Percentiles rank a stretch among this genome's conserved stretches.
phyloP scores from a whole-genome alignment of 179 eudicot genomes.

The Drosera spatulata region DNA sequence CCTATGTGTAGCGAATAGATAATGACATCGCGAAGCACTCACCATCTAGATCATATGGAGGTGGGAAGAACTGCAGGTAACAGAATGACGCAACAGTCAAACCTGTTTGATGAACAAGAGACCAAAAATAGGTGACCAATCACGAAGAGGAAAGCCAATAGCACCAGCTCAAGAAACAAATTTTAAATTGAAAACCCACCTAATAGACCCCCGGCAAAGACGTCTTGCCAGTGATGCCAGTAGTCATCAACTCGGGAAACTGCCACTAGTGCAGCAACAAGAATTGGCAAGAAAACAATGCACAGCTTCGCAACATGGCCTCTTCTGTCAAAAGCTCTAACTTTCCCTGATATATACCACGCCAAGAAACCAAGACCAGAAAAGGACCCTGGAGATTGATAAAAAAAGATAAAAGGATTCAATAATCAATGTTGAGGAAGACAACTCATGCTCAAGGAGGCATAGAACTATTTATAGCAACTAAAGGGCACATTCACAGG shows the following conservation, averaged over 20 bases:
- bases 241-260: slow-evolving; percentile 95
- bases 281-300: slow-evolving; percentile 50
- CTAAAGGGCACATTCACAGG: too few species aligned
- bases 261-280: slow-evolving; percentile 64
- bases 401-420: background rate
- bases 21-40: slow-evolving; percentile 6
- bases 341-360: slow-evolving; percentile 70
- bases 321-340: slow-evolving; percentile 62
- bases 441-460: too few species aligned
- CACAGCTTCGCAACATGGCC: slow-evolving; percentile 95
- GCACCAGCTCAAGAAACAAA: background rate
- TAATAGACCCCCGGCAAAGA: slow-evolving; percentile 76
- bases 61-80: slow-evolving; percentile 85
- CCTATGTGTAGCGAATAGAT: background rate
- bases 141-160: background rate
- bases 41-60: slow-evolving; percentile 71
- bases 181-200: slow-evolving; percentile 28
- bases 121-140: background rate
- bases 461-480: too few species aligned
- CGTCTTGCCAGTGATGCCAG: slow-evolving; percentile 99
- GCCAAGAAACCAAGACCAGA: slow-evolving; percentile 81
- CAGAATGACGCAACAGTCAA: slow-evolving; percentile 49
- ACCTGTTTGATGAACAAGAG: slow-evolving; percentile 26
- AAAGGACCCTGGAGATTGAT: slow-evolving; percentile 55
- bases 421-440: too few species aligned